phyloP scores from a whole-genome alignment of 164 flowering plant species.

The Vitis amurensis region DNA sequence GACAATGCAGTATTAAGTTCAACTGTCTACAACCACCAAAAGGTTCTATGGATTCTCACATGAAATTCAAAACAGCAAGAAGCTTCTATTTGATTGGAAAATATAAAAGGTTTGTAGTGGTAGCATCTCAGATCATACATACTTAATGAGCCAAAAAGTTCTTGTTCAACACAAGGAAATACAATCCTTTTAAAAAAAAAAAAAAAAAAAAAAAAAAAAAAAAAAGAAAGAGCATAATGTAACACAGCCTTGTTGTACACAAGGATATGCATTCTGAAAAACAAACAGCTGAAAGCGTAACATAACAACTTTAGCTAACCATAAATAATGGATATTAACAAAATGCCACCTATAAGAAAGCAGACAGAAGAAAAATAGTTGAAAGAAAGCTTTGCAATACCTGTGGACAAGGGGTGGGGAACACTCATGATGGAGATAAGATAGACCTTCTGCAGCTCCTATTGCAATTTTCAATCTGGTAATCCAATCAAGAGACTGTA shows the following conservation, averaged over 20 bases:
- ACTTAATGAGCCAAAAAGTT: background rate
- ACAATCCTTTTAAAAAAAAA: too few relatives aligned
- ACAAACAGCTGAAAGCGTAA: background rate
- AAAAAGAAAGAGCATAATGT: background rate
- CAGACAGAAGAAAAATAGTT: background rate
- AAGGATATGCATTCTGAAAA: background rate
- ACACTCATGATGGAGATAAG: slow-evolving; percentile 41
- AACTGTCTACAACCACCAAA: too few relatives aligned
- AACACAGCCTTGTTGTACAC: too few relatives aligned
- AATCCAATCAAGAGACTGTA: slow-evolving; percentile 58
- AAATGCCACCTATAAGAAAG: background rate
- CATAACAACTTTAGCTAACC: background rate
- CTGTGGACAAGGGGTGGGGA: slow-evolving; percentile 42
- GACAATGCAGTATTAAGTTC: too few relatives aligned
- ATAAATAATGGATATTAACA: background rate
- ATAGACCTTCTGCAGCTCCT: slow-evolving; percentile 41
- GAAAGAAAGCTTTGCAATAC: slow-evolving; percentile 13
- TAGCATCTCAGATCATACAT: background rate
- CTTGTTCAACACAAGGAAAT: background rate
- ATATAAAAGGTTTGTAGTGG: background rate
- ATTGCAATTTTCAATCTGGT: slow-evolving; percentile 40
- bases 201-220: too few relatives aligned
- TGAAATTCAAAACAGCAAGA: too few relatives aligned
- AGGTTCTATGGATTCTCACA: too few relatives aligned
- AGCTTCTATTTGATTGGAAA: background rate